Evolutionary conservation across 495 filamentous ascomycete genomes (phyloP).

Genomic region (Xylaria intraflava): DNA sequence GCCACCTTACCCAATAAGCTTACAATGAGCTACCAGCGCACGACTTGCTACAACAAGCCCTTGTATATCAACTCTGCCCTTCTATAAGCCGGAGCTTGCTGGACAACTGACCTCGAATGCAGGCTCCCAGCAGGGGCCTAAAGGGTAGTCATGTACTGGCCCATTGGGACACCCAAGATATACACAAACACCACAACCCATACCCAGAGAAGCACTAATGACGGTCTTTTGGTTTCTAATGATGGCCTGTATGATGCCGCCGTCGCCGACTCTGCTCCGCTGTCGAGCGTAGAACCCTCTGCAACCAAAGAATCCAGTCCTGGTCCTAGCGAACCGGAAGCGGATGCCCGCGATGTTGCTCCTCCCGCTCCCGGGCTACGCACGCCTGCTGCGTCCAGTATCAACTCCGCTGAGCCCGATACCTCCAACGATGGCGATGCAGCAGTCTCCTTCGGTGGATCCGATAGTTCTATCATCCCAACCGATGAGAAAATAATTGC

Average conservation of each 20-base stretch:
- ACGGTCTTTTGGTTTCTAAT: constrained; percentile 31
- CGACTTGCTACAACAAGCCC: background rate
- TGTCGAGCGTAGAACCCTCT: constrained; percentile 20
- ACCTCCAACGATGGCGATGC: constrained; percentile 26
- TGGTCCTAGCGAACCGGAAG: constrained; percentile 21
- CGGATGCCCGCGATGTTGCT: constrained; percentile 15
- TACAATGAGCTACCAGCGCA: constrained; percentile 1
- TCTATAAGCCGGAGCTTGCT: constrained; percentile 5
- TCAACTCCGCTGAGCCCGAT: constrained; percentile 48
- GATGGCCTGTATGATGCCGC: constrained; percentile 31
- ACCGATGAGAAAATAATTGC: constrained; percentile 59
- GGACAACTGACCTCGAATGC: constrained; percentile 16
- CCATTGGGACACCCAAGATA: constrained; percentile 80
- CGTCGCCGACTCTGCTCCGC: constrained; percentile 31
- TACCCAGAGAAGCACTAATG: constrained; percentile 40
- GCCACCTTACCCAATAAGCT: background rate
- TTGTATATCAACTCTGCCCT: background rate
- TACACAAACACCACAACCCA: constrained; percentile 64
- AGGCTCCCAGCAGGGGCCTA: constrained; percentile 19
- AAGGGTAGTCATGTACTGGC: constrained; percentile 85
- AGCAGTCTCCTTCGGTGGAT: constrained; percentile 5
- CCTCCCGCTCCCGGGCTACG: constrained; percentile 38
- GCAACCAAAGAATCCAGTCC: constrained; percentile 10
- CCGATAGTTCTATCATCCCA: constrained; percentile 17
- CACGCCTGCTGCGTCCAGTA: constrained; percentile 46